These are phyloP conservation scores for Pseudopithomyces chartarum DNA, from an alignment of 2,329 filamentous ascomycete genomes.

Conservation along the genomic window DNA sequence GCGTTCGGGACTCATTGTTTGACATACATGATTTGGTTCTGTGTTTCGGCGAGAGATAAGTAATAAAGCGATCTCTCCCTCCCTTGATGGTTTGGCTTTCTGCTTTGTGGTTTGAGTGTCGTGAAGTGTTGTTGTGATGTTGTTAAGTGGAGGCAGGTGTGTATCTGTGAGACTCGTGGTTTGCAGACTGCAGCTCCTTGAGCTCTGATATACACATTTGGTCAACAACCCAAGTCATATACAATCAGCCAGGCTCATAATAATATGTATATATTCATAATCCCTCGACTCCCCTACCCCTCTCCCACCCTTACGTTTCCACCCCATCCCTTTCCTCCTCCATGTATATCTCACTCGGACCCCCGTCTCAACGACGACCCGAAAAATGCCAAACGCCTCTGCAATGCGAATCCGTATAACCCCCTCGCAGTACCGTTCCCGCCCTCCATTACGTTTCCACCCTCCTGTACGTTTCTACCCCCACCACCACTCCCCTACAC, in stretches of 20 bases:
- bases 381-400: conserved; percentile 7
- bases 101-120: background rate
- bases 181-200: no score
- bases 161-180: no score
- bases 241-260: no score
- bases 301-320: background rate
- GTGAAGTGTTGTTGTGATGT: no score
- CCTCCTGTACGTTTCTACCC: no score
- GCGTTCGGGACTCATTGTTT: conserved; percentile 26
- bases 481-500: background rate
- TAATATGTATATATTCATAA: background rate
- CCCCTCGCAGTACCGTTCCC: background rate
- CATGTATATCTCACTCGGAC: background rate
- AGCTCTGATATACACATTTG: no score
- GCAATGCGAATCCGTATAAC: conserved; percentile 9
- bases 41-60: background rate
- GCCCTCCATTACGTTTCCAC: no score
- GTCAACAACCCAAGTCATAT: no score
- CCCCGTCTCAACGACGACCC: background rate
- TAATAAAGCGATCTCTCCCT: background rate
- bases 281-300: background rate
- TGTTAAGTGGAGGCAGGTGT: no score
- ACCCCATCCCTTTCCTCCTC: background rate
- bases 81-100: background rate
- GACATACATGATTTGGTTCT: background rate